phyloP scores from a whole-genome alignment of 768 basidiomycete genomes.

The Tricholoma matsutake region DNA sequence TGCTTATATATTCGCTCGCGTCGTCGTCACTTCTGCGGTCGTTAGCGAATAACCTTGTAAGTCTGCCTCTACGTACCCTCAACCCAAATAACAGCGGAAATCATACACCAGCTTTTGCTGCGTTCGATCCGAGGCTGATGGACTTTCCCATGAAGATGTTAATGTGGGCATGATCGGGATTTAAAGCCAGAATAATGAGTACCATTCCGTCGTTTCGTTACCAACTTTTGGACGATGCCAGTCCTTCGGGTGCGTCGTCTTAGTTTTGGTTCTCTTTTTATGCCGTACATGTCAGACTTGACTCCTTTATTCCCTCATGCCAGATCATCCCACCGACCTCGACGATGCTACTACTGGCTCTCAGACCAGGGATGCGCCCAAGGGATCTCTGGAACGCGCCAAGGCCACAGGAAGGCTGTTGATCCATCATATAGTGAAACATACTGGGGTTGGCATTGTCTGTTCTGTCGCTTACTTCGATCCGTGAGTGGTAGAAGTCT shows the following conservation, averaged over 20 bases:
- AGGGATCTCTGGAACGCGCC: conserved; percentile 21
- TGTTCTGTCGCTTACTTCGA: conserved; percentile 90
- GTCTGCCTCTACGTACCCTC: not conserved
- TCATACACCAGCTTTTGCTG: not conserved
- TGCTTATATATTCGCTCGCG: not conserved
- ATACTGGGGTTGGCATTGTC: conserved; percentile 81
- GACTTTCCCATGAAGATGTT: not conserved
- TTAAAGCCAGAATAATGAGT: conserved; percentile 22
- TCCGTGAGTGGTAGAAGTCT: conserved; percentile 51
- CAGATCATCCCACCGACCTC: conserved; percentile 17
- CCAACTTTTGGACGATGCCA: conserved; percentile 14
- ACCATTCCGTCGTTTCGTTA: conserved; percentile 40
- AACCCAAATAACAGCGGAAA: not conserved
- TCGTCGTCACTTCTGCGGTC: too few species aligned
- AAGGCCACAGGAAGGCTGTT: conserved; percentile 29
- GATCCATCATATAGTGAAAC: conserved; percentile 54
- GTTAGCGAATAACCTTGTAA: too few species aligned
- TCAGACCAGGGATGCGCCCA: conserved; percentile 1
- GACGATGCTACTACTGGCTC: not conserved
- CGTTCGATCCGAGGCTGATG: not conserved
- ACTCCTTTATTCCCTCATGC: conserved; percentile 23
- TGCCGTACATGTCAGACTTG: conserved; percentile 13
- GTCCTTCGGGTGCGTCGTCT: conserved; percentile 39
- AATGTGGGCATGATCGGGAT: conserved; percentile 6
- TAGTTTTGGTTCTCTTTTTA: conserved; percentile 30